Conservation (phyloP, 495 filamentous ascomycete species). For the Penicillium antarcticum region DNA sequence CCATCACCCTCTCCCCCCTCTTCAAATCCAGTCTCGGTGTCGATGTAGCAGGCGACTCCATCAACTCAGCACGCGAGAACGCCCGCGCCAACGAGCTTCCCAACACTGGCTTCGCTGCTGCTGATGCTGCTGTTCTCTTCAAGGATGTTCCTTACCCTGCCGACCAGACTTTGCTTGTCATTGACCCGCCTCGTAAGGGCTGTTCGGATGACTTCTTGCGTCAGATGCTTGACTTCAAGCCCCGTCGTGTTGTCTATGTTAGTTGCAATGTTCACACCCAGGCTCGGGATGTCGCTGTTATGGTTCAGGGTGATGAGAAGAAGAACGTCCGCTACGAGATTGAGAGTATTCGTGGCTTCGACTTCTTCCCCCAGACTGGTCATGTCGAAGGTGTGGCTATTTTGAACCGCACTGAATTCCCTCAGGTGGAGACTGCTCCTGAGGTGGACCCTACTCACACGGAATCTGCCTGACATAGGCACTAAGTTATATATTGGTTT, state of each 20-base stretch:
- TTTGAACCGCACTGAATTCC: conserved; percentile 43
- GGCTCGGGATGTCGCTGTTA: conserved; percentile 81
- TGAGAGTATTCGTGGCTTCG: conserved; percentile 89
- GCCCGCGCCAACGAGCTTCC: conserved; percentile 72
- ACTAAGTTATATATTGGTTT: not conserved
- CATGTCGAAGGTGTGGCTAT: conserved; percentile 96
- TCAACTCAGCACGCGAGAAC: conserved; percentile 71
- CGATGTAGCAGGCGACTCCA: conserved; percentile 68
- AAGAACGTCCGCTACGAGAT: conserved; percentile 68
- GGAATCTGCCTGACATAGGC: not conserved
- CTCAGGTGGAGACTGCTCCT: conserved; percentile 4
- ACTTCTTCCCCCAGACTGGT: conserved; percentile 97
- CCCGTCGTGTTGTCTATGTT: conserved; percentile 82
- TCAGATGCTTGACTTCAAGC: conserved; percentile 74
- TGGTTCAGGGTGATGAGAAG: conserved; percentile 64
- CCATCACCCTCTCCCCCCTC: conserved; percentile 80
- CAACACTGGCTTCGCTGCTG: conserved; percentile 73
- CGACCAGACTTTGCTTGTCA: conserved; percentile 81
- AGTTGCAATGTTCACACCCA: conserved; percentile 98
- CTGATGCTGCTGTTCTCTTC: conserved; percentile 82
- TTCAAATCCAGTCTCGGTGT: conserved; percentile 70
- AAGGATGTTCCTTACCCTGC: conserved; percentile 63
- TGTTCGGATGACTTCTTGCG: conserved; percentile 81
- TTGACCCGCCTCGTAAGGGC: conserved; percentile 93
- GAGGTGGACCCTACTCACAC: not conserved